These are phyloP conservation scores for Blastomyces parvus DNA, from an alignment of 2,329 filamentous ascomycete species.

Conservation along the genomic window DNA sequence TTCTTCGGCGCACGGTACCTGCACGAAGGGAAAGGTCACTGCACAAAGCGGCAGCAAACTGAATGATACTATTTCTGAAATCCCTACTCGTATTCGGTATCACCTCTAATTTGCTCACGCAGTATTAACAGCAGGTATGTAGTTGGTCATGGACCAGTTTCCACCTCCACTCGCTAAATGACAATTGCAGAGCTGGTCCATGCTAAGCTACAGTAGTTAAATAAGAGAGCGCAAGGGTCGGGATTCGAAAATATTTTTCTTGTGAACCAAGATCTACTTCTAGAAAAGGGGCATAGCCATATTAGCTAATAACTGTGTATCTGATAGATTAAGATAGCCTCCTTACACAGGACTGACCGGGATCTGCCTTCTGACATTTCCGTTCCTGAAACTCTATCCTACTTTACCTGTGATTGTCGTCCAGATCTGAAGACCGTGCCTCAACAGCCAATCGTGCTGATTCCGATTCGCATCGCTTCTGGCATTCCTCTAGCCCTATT, in stretches of 20 bases:
- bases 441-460: neutral
- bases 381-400: neutral
- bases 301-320: neutral
- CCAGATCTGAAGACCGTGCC: neutral
- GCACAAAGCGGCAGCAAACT: neutral
- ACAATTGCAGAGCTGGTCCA: neutral
- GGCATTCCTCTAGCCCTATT: neutral
- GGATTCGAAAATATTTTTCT: neutral
- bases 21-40: neutral
- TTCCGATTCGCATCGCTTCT: neutral
- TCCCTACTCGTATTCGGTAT: neutral
- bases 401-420: neutral
- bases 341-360: too few species aligned
- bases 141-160: neutral
- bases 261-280: neutral
- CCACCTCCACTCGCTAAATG: neutral
- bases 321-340: neutral
- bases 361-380: neutral
- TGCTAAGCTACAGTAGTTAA: neutral
- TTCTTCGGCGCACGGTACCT: neutral
- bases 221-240: neutral
- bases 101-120: neutral
- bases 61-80: neutral
- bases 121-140: neutral
- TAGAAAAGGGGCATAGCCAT: neutral